Evolutionary conservation across 1,284 basidiomycete species (phyloP), one percentile per base, ranked within the genome.

Genomic region (Cutaneotrichosporon curvatum): DNA sequence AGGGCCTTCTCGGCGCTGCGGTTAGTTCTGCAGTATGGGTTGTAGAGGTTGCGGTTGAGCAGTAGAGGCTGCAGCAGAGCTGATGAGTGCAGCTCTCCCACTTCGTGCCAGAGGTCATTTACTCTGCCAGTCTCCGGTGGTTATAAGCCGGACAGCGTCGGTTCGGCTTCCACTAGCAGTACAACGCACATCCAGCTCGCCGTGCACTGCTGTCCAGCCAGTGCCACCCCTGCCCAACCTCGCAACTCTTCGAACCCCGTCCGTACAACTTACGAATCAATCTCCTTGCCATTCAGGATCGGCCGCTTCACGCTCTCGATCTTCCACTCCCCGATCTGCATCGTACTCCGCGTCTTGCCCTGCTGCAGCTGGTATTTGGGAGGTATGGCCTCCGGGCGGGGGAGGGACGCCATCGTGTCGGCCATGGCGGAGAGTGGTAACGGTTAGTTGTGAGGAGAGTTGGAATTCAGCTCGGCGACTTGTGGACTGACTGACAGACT

Each of bases 1-100:
- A 95, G 82, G 42, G 78, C 78, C 55, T 86, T 81, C 30, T 77
- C 72, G 1, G 87, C 82, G 56, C 83, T 90, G 45, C 10, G 4
- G 45, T 51, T 15, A 46, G 49, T n/a, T 7, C 15, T 40, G 18
- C n/a, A n/a, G n/a, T n/a, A n/a, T n/a, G n/a, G n/a, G n/a, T n/a
- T n/a, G n/a, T 4, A 7, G 12, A 4, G 8, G 16, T 20, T n/a
- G n/a, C n/a, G n/a, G n/a, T n/a, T n/a, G 15, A 31, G n/a, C n/a
- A n/a, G n/a, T n/a, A n/a, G n/a, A n/a, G n/a, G n/a, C n/a, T n/a
- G 16, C 15, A 35, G 34, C 4, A 18, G 34, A 2, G 34, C 15
- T n/a, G 15, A 35, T 14, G n/a, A 18, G 34, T 14, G 15, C 15
- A 16, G 34, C 5, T 4, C 4, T 35, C 4, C n/a, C 10, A 35